phyloP scores from a whole-genome alignment of 495 filamentous ascomycete genomes.

The Penicillium coprophilum region DNA sequence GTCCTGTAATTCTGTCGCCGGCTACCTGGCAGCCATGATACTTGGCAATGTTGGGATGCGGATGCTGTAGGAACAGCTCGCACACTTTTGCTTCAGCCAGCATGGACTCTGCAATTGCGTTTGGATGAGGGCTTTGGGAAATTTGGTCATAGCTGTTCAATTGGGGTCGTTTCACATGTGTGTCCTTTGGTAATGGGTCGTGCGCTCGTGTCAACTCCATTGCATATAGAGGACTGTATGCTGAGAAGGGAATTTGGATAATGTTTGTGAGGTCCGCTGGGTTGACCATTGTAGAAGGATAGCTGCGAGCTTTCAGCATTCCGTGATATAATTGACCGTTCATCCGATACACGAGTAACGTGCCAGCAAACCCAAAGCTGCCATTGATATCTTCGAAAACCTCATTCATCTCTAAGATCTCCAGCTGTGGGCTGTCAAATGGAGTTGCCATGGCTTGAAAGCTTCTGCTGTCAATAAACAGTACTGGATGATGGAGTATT shows the following conservation, averaged over 20 bases:
- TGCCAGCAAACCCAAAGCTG: background rate
- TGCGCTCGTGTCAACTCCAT: too few relatives aligned
- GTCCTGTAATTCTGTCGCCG: too few relatives aligned
- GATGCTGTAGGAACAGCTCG: background rate
- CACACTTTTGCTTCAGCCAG: background rate
- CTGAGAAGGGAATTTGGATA: background rate
- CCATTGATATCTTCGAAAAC: background rate
- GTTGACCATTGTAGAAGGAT: background rate
- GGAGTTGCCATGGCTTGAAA: too few relatives aligned
- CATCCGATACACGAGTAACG: background rate
- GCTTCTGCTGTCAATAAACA: too few relatives aligned
- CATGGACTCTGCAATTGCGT: background rate
- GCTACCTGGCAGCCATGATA: background rate
- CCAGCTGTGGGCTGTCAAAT: background rate
- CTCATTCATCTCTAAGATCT: background rate
- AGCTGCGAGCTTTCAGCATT: background rate
- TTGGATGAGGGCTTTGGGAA: background rate
- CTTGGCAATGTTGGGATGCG: conserved; percentile 3
- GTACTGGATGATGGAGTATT: too few relatives aligned
- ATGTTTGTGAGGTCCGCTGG: background rate
- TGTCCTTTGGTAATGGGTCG: too few relatives aligned
- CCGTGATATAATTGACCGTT: background rate
- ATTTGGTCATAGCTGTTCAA: conserved; percentile 2
- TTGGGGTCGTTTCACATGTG: background rate
- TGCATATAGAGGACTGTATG: background rate